These are phyloP conservation scores for Trichosporon asahii DNA, from an alignment of 1,284 basidiomycete genomes.

Conservation along the genomic window DNA sequence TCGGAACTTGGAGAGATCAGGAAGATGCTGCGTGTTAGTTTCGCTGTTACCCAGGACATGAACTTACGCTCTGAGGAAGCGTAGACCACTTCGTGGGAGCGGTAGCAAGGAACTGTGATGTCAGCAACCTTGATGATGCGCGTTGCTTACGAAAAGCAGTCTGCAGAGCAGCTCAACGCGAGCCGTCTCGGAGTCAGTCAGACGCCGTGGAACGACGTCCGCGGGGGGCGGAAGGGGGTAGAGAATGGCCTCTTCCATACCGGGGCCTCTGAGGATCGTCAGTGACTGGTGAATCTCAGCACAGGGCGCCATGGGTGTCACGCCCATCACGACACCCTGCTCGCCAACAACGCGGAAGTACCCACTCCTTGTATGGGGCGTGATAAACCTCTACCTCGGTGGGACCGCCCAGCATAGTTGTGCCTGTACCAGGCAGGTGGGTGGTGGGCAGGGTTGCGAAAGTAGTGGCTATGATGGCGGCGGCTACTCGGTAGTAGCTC, in stretches of 20 bases:
- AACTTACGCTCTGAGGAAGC: slow-evolving; percentile 17
- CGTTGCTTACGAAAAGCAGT: slow-evolving; percentile 47
- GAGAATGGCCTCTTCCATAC: slow-evolving; percentile 26
- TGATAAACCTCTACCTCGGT: slow-evolving; percentile 29
- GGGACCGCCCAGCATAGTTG: slow-evolving; percentile 24
- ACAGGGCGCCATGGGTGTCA: slow-evolving; percentile 3
- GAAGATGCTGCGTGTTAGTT: slow-evolving; percentile 52
- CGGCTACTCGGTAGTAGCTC: slow-evolving; percentile 5
- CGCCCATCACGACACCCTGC: neutral
- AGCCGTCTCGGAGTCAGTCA: slow-evolving; percentile 35
- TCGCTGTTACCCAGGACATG: slow-evolving; percentile 18
- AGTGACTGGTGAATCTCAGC: neutral
- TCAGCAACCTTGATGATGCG: slow-evolving; percentile 1
- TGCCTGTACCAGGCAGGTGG: neutral
- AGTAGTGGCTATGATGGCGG: slow-evolving; percentile 11
- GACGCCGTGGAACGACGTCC: slow-evolving; percentile 28
- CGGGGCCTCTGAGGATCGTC: slow-evolving; percentile 22
- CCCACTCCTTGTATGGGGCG: slow-evolving; percentile 30
- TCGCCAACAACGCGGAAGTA: neutral
- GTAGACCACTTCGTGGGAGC: slow-evolving; percentile 54
- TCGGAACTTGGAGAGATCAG: slow-evolving; percentile 73
- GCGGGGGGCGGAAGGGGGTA: slow-evolving; percentile 28
- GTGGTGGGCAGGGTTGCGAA: slow-evolving; percentile 3
- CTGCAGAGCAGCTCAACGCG: slow-evolving; percentile 42
- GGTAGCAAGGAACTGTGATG: slow-evolving; percentile 68